phyloP scores from a whole-genome alignment of 441 rosid species.

The Theobroma grandiflorum region DNA sequence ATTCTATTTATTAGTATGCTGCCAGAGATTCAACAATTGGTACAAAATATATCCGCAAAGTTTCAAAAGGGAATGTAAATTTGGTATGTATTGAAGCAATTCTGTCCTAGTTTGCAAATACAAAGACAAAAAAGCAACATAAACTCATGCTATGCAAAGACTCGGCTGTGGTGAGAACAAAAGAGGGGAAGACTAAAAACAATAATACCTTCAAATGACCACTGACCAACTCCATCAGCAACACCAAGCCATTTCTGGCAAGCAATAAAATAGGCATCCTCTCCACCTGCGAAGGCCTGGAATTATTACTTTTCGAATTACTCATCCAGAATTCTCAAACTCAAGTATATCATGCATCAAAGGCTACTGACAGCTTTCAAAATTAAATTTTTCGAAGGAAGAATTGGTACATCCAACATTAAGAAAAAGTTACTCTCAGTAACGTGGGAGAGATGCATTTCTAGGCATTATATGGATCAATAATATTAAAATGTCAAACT shows the following conservation, averaged over 20 bases:
- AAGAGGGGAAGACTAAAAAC: background rate
- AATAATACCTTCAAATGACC: slow-evolving; percentile 79
- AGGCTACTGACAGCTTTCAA: background rate
- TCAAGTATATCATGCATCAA: slow-evolving; percentile 25
- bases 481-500: background rate
- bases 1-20: background rate
- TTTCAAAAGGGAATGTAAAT: background rate
- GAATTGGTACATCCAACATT: background rate
- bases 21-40: background rate
- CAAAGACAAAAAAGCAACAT: background rate
- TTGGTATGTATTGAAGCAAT: background rate
- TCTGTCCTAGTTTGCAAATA: slow-evolving; percentile 3
- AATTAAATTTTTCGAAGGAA: slow-evolving; percentile 13
- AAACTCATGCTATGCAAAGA: slow-evolving; percentile 8
- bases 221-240: slow-evolving; percentile 80
- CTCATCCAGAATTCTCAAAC: slow-evolving; percentile 38
- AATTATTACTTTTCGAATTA: slow-evolving; percentile 70
- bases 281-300: slow-evolving; percentile 93
- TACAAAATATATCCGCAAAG: too few relatives aligned
- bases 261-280: slow-evolving; percentile 75
- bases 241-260: slow-evolving; percentile 75
- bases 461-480: background rate
- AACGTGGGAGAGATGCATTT: background rate
- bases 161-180: background rate
- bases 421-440: background rate